Evolutionary conservation across 495 filamentous ascomycete species (phyloP), one percentile per base, ranked within the genome.

Genomic region (Friedmanniomyces simplex): DNA sequence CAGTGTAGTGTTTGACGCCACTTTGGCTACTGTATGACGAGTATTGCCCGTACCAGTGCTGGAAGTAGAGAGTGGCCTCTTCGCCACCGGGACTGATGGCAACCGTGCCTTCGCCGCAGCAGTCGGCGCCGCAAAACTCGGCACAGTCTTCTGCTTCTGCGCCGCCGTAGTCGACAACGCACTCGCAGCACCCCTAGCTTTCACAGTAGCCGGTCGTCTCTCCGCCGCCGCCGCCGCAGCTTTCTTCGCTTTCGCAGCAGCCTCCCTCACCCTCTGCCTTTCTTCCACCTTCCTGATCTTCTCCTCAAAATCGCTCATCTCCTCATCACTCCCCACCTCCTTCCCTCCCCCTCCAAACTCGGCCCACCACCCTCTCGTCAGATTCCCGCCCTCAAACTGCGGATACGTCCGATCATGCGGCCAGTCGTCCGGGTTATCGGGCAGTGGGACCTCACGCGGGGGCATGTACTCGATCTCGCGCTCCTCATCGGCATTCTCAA

Each of bases 391-490:
- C 65, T 69, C 67, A 58, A 83, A 79, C 62, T 69, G 68, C 20
- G 69, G 63, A 43, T 71, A 76, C 47, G 68, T 71, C 49, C 68
- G 67, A 43, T 73, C 62, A 20, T 60, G 67, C 46, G 84, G 79
- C 14, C 80, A 82, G 52, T 95, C 87, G 54, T 85, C 65, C 66
- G 75, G 49, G 85, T 86, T 77, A 70, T 70, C 24, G 63, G 59
- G 74, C 79, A 79, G 72, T 10, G 53, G 43, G 12, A 54, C 16
- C 22, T 45, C 52, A 26, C 51, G 79, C 6, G 83, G 84, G 13
- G 85, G 82, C 79, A 86, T 86, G 67, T 89, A 87, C 72, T 89
- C 85, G 61, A 87, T 81, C 42, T 87, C 85, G 34, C 83, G 75
- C 56, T 88, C 84, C 59, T 89, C 86, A 24, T 83, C 74, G 18